These are phyloP conservation scores for Rhizoclosmatium globosum DNA, from an alignment of 192 early-diverging fungal species.

Conservation along the genomic window DNA sequence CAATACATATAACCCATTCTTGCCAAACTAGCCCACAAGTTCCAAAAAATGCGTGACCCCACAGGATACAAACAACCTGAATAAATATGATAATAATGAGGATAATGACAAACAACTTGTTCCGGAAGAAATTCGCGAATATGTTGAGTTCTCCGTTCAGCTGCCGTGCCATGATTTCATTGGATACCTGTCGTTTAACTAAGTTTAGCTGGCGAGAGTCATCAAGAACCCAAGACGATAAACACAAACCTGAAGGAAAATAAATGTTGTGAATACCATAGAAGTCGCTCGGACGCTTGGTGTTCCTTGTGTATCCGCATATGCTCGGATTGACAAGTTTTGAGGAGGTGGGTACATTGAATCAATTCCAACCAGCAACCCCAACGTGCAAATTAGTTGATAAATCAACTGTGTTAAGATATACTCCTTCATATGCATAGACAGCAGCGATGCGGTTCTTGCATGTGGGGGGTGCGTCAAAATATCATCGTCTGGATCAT, in stretches of 20 bases:
- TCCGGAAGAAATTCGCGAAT: slow-evolving; percentile 57
- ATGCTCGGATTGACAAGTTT: background rate
- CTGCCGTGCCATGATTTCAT: slow-evolving; percentile 60
- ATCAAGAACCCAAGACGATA: too few relatives aligned
- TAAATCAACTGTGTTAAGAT: slow-evolving; percentile 57
- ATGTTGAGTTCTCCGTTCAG: slow-evolving; percentile 65
- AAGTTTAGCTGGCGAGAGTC: too few relatives aligned
- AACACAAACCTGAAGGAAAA: slow-evolving; percentile 61
- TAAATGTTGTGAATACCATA: slow-evolving; percentile 62
- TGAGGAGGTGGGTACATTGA: slow-evolving; percentile 41
- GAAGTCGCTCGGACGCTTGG: slow-evolving; percentile 47
- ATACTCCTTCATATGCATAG: slow-evolving; percentile 57
- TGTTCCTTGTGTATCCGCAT: slow-evolving; percentile 15
- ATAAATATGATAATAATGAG: slow-evolving; percentile 51
- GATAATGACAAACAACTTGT: slow-evolving; percentile 58
- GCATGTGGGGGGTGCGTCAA: slow-evolving; percentile 60
- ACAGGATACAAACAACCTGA: slow-evolving; percentile 56
- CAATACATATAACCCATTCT: slow-evolving; percentile 60
- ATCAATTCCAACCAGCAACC: slow-evolving; percentile 51
- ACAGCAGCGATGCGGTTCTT: slow-evolving; percentile 53
- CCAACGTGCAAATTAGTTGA: slow-evolving; percentile 55
- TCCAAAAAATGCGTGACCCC: slow-evolving; percentile 48
- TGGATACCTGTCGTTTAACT: slow-evolving; percentile 43
- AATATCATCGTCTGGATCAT: slow-evolving; percentile 67
- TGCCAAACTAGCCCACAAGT: slow-evolving; percentile 38